These are phyloP conservation scores for Fusarium aywerte DNA, from an alignment of 2,329 filamentous ascomycete species.

Conservation along the genomic window DNA sequence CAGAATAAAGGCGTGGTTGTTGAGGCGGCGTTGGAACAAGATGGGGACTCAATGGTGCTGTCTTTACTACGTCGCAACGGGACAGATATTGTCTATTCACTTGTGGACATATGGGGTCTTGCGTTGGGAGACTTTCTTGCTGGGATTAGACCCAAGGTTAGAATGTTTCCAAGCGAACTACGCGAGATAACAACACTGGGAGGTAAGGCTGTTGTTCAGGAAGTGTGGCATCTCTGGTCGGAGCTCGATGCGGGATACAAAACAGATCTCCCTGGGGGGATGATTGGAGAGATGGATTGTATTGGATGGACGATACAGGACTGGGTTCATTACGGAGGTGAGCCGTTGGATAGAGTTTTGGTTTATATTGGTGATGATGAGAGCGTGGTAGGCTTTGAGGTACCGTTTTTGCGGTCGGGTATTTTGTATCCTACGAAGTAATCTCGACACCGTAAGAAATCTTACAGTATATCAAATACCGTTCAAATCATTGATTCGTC, in stretches of 20 bases:
- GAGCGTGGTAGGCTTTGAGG: constrained; percentile 47
- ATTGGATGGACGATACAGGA: constrained; percentile 49
- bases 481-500: too few species aligned
- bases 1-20: background rate
- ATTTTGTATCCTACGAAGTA: constrained; percentile 18
- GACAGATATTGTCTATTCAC: constrained; percentile 32
- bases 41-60: constrained; percentile 43
- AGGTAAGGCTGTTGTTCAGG: constrained; percentile 18
- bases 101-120: constrained; percentile 40
- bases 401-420: constrained; percentile 49
- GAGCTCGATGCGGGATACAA: constrained; percentile 14
- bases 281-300: constrained; percentile 42
- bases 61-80: constrained; percentile 39
- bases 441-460: background rate
- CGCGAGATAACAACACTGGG: constrained; percentile 12
- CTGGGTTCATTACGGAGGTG: constrained; percentile 51
- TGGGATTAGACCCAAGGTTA: constrained; percentile 28
- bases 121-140: constrained; percentile 43
- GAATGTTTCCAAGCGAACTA: constrained; percentile 45
- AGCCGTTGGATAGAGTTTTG: constrained; percentile 50
- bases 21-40: constrained; percentile 37
- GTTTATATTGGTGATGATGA: constrained; percentile 40
- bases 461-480: too few species aligned
- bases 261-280: constrained; percentile 47
- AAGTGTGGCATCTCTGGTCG: constrained; percentile 48